These are phyloP conservation scores for Bidens hawaiensis DNA, from an alignment of 140 eudicot species.

Conservation along the genomic window DNA sequence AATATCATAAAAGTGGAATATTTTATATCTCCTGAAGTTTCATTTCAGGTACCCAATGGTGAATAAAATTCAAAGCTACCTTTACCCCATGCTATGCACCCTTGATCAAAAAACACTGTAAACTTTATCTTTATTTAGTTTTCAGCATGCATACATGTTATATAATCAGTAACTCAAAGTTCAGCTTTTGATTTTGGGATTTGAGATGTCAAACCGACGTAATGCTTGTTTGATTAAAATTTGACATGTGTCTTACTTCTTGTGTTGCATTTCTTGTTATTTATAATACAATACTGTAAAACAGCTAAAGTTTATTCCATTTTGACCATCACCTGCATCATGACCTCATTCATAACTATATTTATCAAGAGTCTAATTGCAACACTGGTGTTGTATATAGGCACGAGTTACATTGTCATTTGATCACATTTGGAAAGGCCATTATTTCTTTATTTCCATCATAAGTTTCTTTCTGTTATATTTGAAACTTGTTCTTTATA, in stretches of 20 bases:
- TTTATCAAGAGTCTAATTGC: not conserved
- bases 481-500: slow-evolving; percentile 1
- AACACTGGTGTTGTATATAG: slow-evolving; percentile 23
- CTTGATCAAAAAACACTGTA: slow-evolving; percentile 43
- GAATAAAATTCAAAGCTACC: slow-evolving; percentile 48
- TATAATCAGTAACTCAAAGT: not conserved
- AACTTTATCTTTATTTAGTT: not conserved
- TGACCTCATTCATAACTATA: not conserved
- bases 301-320: not conserved
- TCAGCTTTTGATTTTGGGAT: not conserved
- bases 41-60: slow-evolving; percentile 47
- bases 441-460: not conserved
- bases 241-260: not conserved
- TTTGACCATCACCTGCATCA: not conserved
- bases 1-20: not conserved
- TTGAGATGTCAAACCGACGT: not conserved
- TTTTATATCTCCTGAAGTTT: not conserved
- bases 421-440: slow-evolving; percentile 75
- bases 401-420: slow-evolving; percentile 55
- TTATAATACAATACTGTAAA: not conserved
- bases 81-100: slow-evolving; percentile 53
- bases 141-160: not conserved
- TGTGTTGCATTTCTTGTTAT: not conserved
- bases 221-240: not conserved
- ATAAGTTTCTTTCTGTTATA: not conserved